These are phyloP conservation scores for Aspergillus sparsus DNA, from an alignment of 495 filamentous ascomycete genomes.

Conservation along the genomic window DNA sequence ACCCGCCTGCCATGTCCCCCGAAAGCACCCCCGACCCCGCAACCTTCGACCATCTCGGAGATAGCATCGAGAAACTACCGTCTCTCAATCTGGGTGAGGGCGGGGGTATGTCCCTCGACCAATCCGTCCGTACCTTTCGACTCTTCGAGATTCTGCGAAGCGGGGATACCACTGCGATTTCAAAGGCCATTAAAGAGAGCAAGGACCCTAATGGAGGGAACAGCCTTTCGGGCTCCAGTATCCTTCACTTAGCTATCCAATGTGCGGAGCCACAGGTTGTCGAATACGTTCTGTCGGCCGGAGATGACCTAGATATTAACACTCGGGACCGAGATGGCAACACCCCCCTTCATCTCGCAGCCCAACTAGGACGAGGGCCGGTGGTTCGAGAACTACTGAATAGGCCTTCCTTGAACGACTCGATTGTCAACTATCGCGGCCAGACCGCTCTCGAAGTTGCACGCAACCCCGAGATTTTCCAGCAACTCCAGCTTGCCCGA, in stretches of 20 bases:
- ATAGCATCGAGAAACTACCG: constrained; percentile 37
- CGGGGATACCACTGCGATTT: constrained; percentile 88
- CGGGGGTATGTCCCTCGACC: constrained; percentile 69
- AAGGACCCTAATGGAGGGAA: constrained; percentile 45
- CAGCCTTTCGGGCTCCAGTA: constrained; percentile 74
- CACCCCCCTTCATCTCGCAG: constrained; percentile 86
- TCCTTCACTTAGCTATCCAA: constrained; percentile 93
- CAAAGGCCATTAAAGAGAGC: constrained; percentile 78
- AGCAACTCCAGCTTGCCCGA: constrained; percentile 87
- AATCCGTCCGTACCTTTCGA: constrained; percentile 90
- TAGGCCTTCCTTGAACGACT: constrained; percentile 80
- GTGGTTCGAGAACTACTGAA: constrained; percentile 81
- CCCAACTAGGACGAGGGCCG: constrained; percentile 73
- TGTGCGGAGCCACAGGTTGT: constrained; percentile 94
- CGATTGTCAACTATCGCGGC: constrained; percentile 84
- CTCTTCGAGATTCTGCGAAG: constrained; percentile 89
- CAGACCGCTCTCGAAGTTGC: constrained; percentile 87
- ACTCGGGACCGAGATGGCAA: constrained; percentile 90
- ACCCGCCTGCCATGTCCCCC: constrained; percentile 27
- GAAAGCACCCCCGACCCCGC: constrained; percentile 32
- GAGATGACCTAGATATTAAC: constrained; percentile 75
- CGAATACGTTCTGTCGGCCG: constrained; percentile 84
- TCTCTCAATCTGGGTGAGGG: constrained; percentile 34
- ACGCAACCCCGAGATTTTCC: constrained; percentile 89
- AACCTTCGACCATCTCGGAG: constrained; percentile 31